These are phyloP conservation scores for Helicocarpus griseus DNA, from an alignment of 2,329 filamentous ascomycete genomes.

Conservation along the genomic window DNA sequence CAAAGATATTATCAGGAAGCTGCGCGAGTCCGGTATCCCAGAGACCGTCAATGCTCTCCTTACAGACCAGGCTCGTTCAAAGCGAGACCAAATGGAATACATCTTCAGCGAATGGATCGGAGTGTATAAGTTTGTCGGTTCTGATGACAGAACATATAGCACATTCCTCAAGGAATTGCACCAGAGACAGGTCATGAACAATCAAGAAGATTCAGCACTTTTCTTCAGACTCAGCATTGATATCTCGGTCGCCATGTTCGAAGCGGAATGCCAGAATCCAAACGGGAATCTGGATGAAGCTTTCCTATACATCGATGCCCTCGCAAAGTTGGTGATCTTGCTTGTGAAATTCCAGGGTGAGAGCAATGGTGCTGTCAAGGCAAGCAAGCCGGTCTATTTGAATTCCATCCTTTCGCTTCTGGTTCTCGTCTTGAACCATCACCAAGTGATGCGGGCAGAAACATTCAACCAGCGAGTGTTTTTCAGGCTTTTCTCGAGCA, in stretches of 20 bases:
- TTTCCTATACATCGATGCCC: constrained; percentile 62
- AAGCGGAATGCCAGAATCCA: constrained; percentile 55
- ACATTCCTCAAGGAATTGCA: constrained; percentile 82
- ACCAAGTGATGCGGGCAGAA: constrained; percentile 71
- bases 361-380: constrained; percentile 46
- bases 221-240: constrained; percentile 80
- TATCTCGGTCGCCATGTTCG: constrained; percentile 65
- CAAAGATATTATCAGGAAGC: constrained; percentile 59
- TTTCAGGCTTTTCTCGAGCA: constrained; percentile 75
- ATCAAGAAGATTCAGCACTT: constrained; percentile 63
- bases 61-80: constrained; percentile 49
- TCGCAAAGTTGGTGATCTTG: constrained; percentile 69
- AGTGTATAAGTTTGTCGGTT: constrained; percentile 66
- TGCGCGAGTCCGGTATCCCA: constrained; percentile 46
- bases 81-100: constrained; percentile 82
- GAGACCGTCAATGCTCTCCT: constrained; percentile 46
- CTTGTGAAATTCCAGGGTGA: constrained; percentile 65
- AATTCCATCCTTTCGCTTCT: constrained; percentile 70
- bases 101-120: constrained; percentile 93
- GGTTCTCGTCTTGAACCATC: constrained; percentile 72
- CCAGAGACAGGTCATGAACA: constrained; percentile 59
- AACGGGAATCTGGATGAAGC: constrained; percentile 52
- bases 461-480: constrained; percentile 81
- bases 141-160: constrained; percentile 59
- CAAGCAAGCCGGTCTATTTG: constrained; percentile 60